Conservation (phyloP, 768 basidiomycete genomes). For the Gyrodon lividus region DNA sequence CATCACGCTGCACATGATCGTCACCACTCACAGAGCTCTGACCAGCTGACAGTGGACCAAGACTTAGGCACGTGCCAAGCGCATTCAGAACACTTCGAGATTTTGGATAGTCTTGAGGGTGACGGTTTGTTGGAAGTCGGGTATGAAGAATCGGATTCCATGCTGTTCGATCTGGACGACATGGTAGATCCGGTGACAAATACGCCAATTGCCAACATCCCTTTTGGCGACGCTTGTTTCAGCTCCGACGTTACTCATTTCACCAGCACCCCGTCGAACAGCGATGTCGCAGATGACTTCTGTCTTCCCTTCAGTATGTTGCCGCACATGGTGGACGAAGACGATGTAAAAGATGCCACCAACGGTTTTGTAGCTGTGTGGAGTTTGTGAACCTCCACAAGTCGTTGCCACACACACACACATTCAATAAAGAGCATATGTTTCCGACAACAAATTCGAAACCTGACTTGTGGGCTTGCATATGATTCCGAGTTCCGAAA, state of each 20-base stretch:
- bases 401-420: too few species aligned
- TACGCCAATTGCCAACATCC: neutral
- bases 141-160: slow-evolving; percentile 13
- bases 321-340: neutral
- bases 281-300: slow-evolving; percentile 1
- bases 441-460: slow-evolving; percentile 11
- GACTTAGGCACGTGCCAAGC: slow-evolving; percentile 2
- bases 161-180: slow-evolving; percentile 17
- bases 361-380: slow-evolving; percentile 9
- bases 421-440: neutral
- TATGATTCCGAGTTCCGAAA: slow-evolving; percentile 28
- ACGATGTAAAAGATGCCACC: neutral
- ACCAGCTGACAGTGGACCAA: slow-evolving; percentile 15
- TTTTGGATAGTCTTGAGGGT: slow-evolving; percentile 2
- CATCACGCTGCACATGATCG: slow-evolving; percentile 12
- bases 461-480: slow-evolving; percentile 11
- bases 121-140: slow-evolving; percentile 1
- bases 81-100: slow-evolving; percentile 12
- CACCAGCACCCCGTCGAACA: neutral
- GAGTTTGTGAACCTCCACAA: slow-evolving; percentile 6
- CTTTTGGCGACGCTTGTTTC: neutral
- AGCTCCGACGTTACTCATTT: neutral
- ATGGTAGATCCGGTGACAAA: neutral
- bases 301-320: neutral
- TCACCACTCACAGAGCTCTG: slow-evolving; percentile 8